These are phyloP conservation scores for Protomyces pachydermus DNA, from an alignment of 1,139 yeast species.

Conservation along the genomic window DNA sequence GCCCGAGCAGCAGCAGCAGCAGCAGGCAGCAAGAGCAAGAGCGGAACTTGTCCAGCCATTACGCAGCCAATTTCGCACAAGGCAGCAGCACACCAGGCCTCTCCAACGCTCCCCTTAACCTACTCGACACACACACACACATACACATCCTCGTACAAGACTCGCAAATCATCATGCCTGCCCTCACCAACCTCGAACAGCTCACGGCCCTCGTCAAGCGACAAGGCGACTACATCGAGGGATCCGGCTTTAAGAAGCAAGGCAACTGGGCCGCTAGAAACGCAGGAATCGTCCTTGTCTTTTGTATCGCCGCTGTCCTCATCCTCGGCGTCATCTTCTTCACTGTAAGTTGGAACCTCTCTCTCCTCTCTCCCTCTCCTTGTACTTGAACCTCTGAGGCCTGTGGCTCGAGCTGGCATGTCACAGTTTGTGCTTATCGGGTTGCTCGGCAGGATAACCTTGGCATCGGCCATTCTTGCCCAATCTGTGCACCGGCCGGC, in stretches of 20 bases:
- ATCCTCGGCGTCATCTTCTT: slow-evolving; percentile 12
- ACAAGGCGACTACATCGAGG: not conserved
- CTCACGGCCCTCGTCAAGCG: not conserved
- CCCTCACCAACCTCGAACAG: not conserved
- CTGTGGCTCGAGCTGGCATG: not conserved
- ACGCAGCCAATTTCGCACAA: not conserved
- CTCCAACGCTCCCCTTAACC: not conserved
- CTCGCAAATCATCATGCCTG: not conserved
- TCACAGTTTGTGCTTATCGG: no score
- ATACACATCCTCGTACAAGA: not conserved
- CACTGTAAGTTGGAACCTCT: not conserved
- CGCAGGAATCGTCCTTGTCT: slow-evolving; percentile 24
- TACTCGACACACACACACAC: not conserved
- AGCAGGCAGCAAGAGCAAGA: not conserved
- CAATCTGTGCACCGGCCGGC: no score
- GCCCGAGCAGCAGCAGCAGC: not conserved
- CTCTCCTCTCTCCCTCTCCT: not conserved
- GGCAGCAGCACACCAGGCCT: no score
- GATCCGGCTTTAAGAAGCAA: not conserved
- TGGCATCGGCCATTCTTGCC: no score
- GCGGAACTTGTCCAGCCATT: not conserved
- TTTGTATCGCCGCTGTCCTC: slow-evolving; percentile 13
- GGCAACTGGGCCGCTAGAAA: slow-evolving; percentile 1
- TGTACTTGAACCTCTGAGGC: not conserved
- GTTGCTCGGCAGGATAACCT: no score